phyloP scores from a whole-genome alignment of 257 asterid genomes.

The Nicotiana knightiana region DNA sequence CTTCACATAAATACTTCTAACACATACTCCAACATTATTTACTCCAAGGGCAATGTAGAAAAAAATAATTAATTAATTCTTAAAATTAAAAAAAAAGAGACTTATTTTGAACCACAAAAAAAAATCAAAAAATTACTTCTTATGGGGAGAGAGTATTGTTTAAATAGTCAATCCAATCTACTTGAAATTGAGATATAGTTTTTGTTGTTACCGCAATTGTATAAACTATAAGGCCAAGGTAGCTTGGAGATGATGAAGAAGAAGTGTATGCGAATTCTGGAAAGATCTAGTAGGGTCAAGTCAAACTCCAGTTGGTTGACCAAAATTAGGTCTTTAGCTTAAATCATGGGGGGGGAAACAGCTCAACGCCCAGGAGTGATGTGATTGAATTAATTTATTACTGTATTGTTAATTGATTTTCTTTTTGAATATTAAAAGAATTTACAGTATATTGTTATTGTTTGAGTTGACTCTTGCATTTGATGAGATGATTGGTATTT shows the following conservation, averaged over 20 bases:
- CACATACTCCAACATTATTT: too few species aligned
- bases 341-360: not conserved
- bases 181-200: too few species aligned
- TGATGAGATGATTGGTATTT: not conserved
- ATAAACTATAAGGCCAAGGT: not conserved
- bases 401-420: not conserved
- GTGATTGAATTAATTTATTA: not conserved
- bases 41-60: too few species aligned
- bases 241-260: not conserved
- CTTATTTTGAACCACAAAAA: too few species aligned
- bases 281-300: not conserved
- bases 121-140: too few species aligned
- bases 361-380: not conserved
- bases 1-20: too few species aligned
- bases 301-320: not conserved
- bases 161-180: too few species aligned
- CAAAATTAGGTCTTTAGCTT: conserved; percentile 1
- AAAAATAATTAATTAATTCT: too few species aligned
- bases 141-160: too few species aligned
- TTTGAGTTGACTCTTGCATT: not conserved
- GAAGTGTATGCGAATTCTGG: not conserved
- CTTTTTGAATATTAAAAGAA: too few species aligned
- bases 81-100: too few species aligned
- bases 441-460: not conserved
- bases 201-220: not conserved